Percentiles rank a stretch among this genome's conserved stretches.
Evolutionary conservation across 345 rosid species (phyloP).

Genomic region (Euphorbia lathyris): DNA sequence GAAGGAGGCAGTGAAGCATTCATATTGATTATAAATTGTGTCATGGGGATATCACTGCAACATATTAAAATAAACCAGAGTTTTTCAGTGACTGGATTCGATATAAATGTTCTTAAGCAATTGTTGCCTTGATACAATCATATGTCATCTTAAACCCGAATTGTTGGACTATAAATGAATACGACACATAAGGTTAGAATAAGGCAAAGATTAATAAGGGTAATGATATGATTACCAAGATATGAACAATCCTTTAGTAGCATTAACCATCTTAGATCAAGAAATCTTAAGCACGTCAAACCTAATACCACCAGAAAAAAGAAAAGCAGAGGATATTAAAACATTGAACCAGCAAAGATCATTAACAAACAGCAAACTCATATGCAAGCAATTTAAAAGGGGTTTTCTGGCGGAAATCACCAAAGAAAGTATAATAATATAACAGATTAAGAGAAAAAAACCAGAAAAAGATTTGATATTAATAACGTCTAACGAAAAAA

Average conservation of each 20-base stretch:
- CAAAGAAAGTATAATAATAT: no score
- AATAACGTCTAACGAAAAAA: no score
- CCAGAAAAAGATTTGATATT: no score
- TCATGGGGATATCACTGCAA: conserved; percentile 79
- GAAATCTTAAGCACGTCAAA: conserved; percentile 3
- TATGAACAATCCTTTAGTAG: conserved; percentile 75
- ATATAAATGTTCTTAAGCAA: no score
- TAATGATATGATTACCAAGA: conserved; percentile 49
- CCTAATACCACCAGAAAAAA: not conserved
- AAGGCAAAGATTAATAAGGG: not conserved
- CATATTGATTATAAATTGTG: conserved; percentile 71
- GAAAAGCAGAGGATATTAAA: not conserved
- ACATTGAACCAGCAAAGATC: no score
- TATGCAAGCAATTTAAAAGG: no score
- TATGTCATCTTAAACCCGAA: no score
- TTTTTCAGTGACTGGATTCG: conserved; percentile 6
- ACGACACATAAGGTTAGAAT: not conserved
- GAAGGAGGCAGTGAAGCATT: conserved; percentile 65
- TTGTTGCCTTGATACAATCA: not conserved
- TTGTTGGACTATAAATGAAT: not conserved
- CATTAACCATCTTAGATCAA: conserved; percentile 62
- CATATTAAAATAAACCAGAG: not conserved
- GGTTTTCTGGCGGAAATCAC: no score
- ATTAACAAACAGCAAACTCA: no score
- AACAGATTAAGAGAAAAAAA: no score